Base-by-base conservation (phyloP, 2,329 filamentous ascomycete species). In the Rutstroemia sp. region DNA sequence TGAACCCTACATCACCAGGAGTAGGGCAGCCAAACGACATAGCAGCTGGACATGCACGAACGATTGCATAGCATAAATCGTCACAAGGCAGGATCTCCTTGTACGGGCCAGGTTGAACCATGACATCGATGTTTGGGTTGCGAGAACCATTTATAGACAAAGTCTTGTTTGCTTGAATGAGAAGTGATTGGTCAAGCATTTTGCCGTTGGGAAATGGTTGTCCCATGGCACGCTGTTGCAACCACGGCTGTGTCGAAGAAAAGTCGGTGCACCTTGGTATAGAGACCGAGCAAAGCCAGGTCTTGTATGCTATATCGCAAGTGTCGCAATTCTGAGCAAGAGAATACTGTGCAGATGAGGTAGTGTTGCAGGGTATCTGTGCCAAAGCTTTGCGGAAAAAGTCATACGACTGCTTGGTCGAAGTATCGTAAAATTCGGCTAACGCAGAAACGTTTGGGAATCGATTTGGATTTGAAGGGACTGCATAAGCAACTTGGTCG, bases 261-360 rank as follows among this genome's bases (percentile, higher is more conserved):
- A 88, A 94, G 73, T 96, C 92, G 67, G 89, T 86, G 74, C 94
- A 99, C 30, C 92, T 88, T 1, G 94, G 94, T 60, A 99, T 94
- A 16, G 84, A 87, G 27, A 97, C 91, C 23, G 89, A 88, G 74
- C 94, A 99, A 19, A 99, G 84, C 94, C 94, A 99, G 67, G 84
- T 78, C 71, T 95, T 96, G 78, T 99, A 99, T 8, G 90, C 89
- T 0, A 69, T 67, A 16, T 77, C 81, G 72, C 94, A 99, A 70
- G 95, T 81, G 45, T 75, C 71, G 75, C 94, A 99, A 63, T 73
- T 81, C 44, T 84, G 82, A 1, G 83, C 87, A 14, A 97, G 82
- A 1, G 91, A 96, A 73, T 95, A 99, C 61, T 82, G 81, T 14
- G 88, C 83, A 37, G 86, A 84, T 1, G 80, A 73, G 0, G 81